Base-by-base conservation (phyloP, 768 basidiomycete genomes). In the Russula emetica region DNA sequence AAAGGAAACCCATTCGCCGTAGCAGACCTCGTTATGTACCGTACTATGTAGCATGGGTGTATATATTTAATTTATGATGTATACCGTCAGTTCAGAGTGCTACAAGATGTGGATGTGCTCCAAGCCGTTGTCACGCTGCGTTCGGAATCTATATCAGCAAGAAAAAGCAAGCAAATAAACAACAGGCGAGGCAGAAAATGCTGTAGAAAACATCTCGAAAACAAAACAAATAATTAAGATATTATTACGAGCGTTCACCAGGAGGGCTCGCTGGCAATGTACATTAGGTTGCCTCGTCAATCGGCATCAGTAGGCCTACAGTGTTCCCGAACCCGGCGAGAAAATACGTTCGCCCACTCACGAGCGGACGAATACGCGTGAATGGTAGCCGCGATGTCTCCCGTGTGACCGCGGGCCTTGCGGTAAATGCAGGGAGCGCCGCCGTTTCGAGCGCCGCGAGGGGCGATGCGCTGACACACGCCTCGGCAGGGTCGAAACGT, bases 401-500 rank as follows among this genome's bases (percentile, higher is more conserved):
- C n/a, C 47, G 58, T 34, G 45, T 30, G 42, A 36, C 28, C 14
- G 22, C 34, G 5, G 66, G 26, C 47, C 58, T 54, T 3, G 54
- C 36, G 8, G 42, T 10, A 14, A 52, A 55, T 30, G 51, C 50
- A 6, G 64, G 53, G 4, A 58, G 20, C 16, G 34, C 9, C 7
- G 32, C 18, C 47, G 66, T 70, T 14, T 76, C 71, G 28, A 90
- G 72, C 47, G 81, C 74, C 3, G 81, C 78, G 36, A 90, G 72
- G 9, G 82, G 55, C 2, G 84, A 84, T 50, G 78, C 80, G 57
- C 80, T 82, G 57, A 86, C 58, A 42, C 72, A 73, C 22, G 79
- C 75, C 18, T 76, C 72, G 5, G 77, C 74, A 10, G 84, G 83
- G 67, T 93, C 88, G 69, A 90, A n/a, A 87, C 44, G 78, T 80